Base-by-base conservation (phyloP, 805 yeast species). In the Candida ulmi region DNA sequence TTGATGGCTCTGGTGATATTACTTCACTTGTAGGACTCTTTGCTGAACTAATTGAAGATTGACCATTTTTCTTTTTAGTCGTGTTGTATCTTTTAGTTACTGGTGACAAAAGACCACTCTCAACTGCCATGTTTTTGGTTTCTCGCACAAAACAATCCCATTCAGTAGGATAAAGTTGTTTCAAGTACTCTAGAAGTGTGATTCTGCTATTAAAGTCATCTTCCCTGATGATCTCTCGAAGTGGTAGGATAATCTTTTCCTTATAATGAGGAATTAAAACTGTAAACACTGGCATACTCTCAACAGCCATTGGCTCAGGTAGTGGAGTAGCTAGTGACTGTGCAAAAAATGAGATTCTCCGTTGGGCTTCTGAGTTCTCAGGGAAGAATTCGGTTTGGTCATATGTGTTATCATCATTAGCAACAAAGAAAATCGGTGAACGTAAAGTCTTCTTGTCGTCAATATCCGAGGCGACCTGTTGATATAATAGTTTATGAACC, bases 211-310 rank as follows among this genome's bases (percentile, higher is more conserved):
- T 72, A 35, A 69, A 73, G 45, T 76, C 80, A 16, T 68, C 72
- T 58, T 81, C 87, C 50, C 78, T 76, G 42, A 88, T 85, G 16
- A 87, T 78, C 57, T 88, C 96, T 50, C 76, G 77, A 46, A 88
- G 66, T 3, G 87, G 74, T 37, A 88, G 65, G 18, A 83, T 68
- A 36, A 88, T 86, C 61, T 82, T 88, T 59, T 88, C 97, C 4
- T 82, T 71, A 59, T 83, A 88, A 58, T 88, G 96, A 8, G 97
- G 97, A 29, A 88, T 74, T 54, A 88, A 67, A 4, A 88, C 96
- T 0, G 95, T 79, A 51, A 87, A 87, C 0, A 84, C 65, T 1
- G 95, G 95, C 90, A 86, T 85, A 30, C 78, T 66, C 28, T 74
- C 76, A 16, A 80, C 71, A 0, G 86, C 73, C 11, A 72, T 61